phyloP scores from a whole-genome alignment of 441 rosid genomes.

The Eruca vesicaria region DNA sequence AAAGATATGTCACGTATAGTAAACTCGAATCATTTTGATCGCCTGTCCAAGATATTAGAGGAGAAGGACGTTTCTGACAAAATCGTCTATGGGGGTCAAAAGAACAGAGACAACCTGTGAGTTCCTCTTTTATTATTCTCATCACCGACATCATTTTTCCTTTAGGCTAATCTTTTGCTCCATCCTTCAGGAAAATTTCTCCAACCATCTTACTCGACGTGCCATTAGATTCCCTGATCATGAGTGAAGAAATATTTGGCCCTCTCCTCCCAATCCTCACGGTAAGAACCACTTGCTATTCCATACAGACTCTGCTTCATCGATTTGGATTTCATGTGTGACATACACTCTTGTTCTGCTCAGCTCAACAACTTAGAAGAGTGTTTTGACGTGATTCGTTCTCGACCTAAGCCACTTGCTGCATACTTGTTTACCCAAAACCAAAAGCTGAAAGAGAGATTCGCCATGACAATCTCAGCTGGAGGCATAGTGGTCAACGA shows the following conservation, averaged over 20 bases:
- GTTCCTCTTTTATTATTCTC: conserved; percentile 26
- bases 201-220: conserved; percentile 63
- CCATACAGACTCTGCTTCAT: neutral
- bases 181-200: conserved; percentile 49
- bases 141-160: neutral
- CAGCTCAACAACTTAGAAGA: conserved; percentile 67
- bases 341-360: neutral
- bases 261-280: conserved; percentile 65
- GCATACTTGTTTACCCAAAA: conserved; percentile 80
- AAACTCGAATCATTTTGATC: conserved; percentile 74
- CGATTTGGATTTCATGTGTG: neutral
- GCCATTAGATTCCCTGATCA: conserved; percentile 56
- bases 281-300: conserved; percentile 27
- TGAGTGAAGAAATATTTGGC: conserved; percentile 76
- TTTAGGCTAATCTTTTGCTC: neutral
- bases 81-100: conserved; percentile 81
- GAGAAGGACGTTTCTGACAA: conserved; percentile 80
- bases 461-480: conserved; percentile 59
- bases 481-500: conserved; percentile 89
- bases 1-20: conserved; percentile 85
- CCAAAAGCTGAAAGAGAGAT: conserved; percentile 60
- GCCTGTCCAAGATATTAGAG: conserved; percentile 76
- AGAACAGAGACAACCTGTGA: conserved; percentile 71
- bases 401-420: conserved; percentile 81
- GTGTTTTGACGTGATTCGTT: conserved; percentile 54